phyloP scores from a whole-genome alignment of 352 stramenopile genomes.

The Phytophthora fragariae region DNA sequence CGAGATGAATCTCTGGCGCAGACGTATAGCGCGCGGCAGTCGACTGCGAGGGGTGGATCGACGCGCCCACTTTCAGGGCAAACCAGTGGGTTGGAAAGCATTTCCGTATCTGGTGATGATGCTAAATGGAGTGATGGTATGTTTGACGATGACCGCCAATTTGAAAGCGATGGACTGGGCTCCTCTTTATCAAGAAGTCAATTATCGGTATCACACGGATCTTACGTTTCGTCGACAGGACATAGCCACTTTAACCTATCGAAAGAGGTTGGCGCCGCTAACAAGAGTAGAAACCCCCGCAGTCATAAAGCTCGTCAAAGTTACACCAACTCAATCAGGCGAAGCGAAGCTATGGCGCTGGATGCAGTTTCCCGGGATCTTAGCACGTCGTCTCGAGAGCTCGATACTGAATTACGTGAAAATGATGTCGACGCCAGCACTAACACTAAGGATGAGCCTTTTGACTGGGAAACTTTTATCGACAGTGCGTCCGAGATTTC shows the following conservation, averaged over 20 bases:
- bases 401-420: slow-evolving; percentile 10
- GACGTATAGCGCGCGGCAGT: slow-evolving; percentile 28
- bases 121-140: slow-evolving; percentile 36
- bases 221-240: slow-evolving; percentile 18
- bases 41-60: slow-evolving; percentile 3
- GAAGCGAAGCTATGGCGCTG: slow-evolving; percentile 29
- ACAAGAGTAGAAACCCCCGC: slow-evolving; percentile 7
- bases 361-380: slow-evolving; percentile 31
- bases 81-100: slow-evolving; percentile 27
- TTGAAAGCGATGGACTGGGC: slow-evolving; percentile 41
- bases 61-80: slow-evolving; percentile 12
- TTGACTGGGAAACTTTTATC: slow-evolving; percentile 79
- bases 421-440: slow-evolving; percentile 16
- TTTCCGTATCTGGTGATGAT: slow-evolving; percentile 33
- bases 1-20: slow-evolving; percentile 32
- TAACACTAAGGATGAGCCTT: slow-evolving; percentile 30
- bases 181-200: slow-evolving; percentile 70
- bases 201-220: slow-evolving; percentile 49
- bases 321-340: slow-evolving; percentile 12
- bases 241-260: slow-evolving; percentile 30
- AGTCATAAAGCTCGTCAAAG: slow-evolving; percentile 10
- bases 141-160: slow-evolving; percentile 39
- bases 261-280: slow-evolving; percentile 19
- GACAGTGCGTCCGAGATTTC: slow-evolving; percentile 57
- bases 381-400: slow-evolving; percentile 24